Percentiles rank a stretch among this genome's conserved stretches.
These are phyloP conservation scores for Pseudocohnilembus persalinus DNA, from an alignment of 169 alveolate species.

Conservation along the genomic window DNA sequence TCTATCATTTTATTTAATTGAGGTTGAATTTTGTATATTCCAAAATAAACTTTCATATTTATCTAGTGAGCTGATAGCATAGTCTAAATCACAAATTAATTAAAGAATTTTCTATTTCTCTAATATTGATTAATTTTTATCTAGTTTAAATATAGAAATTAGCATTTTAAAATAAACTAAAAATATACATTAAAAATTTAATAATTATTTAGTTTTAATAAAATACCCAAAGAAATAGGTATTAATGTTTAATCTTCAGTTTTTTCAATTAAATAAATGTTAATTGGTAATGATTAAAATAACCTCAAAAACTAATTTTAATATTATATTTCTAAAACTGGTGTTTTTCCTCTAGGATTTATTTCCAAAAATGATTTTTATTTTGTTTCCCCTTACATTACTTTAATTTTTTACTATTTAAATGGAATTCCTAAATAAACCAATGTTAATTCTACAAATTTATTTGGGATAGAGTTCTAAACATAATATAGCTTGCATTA, in stretches of 20 bases:
- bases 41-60: background rate
- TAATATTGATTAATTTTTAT: too few relatives aligned
- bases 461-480: background rate
- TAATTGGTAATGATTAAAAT: background rate
- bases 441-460: background rate
- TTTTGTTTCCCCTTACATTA: background rate
- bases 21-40: background rate
- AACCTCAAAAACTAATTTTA: too few relatives aligned
- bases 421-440: background rate
- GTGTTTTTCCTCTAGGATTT: background rate
- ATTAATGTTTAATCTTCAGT: background rate
- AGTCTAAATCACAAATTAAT: background rate
- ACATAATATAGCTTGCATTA: background rate
- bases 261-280: background rate
- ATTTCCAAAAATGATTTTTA: background rate
- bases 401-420: background rate
- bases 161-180: background rate
- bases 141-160: background rate
- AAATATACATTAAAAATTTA: too few relatives aligned
- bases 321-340: background rate
- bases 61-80: background rate
- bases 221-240: too few relatives aligned
- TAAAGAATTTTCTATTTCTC: too few relatives aligned
- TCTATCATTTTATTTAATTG: too few relatives aligned
- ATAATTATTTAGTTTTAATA: too few relatives aligned